Base-by-base conservation (phyloP, 192 early-diverging fungal genomes). In the Mortierella hygrophila region DNA sequence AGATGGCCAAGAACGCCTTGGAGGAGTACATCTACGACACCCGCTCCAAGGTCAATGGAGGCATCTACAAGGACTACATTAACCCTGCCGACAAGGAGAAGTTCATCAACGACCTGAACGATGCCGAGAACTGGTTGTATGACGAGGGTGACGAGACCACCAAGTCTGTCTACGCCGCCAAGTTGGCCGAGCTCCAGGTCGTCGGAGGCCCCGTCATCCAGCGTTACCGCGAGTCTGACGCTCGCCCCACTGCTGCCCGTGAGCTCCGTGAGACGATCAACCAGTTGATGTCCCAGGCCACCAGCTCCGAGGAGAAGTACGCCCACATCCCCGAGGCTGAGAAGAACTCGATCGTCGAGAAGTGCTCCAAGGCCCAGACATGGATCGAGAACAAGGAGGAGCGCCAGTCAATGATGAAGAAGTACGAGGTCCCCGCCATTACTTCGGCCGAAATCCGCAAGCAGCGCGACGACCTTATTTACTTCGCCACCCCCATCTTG, bases 1-100 rank as follows among this genome's bases (percentile, higher is more conserved):
- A 98, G 89, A 93, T 96, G 76, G 94, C 93, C 88, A 96, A 97
- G 90, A 99, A 99, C 91, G 91, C 94, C 46, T 93, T 99, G 71
- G 98, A 99, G 89, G 98, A 99, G 92, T 99, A 98, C 90, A 96
- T 99, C 54, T 99, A 99, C 89, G 96, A 99, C 37, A 96, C 95
- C 70, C 96, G 98, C 57, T 90, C 91, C 88, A 98, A 98, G 95
- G 87, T 98, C 70, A 77, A 65, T 9, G 94, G 95, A 68, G 89
- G 90, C 78, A 83, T 81, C 60, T 97, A 94, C 90, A 83, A 89
- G 63, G 93, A 93, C 8, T 99, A 92, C 88, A 90, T 97, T 40
- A 88, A 94, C 86, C 95, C 95, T 52, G 75, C 81, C 32, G 92
- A 94, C 85, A 93, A 95, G 88, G 92, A 93, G 3, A 82, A 89